These are phyloP conservation scores for Linderniella brevidens DNA, from an alignment of 257 asterid genomes.

Conservation along the genomic window DNA sequence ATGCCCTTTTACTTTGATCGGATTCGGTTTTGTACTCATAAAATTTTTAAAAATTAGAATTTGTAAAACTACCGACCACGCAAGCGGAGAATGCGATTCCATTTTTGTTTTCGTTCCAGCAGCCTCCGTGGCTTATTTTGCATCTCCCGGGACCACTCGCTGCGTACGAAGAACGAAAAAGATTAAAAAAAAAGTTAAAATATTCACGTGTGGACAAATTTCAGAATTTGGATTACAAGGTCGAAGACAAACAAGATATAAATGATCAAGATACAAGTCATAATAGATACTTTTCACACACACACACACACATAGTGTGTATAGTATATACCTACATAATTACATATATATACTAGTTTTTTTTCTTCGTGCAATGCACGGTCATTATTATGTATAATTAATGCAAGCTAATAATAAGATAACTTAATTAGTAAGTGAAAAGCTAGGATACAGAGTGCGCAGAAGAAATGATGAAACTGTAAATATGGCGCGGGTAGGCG, in stretches of 20 bases:
- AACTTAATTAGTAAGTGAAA: no score
- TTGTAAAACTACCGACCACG: conserved; percentile 28
- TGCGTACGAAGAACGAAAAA: conserved; percentile 11
- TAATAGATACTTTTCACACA: neutral
- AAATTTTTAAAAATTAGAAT: neutral
- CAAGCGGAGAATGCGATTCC: conserved; percentile 58
- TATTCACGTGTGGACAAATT: neutral
- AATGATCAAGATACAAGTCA: neutral
- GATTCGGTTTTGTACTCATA: neutral
- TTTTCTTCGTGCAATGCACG: no score
- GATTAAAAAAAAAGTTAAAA: neutral
- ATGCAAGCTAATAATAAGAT: no score
- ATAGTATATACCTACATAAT: no score
- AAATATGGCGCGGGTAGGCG: no score
- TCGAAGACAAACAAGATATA: neutral
- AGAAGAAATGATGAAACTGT: no score
- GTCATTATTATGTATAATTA: no score
- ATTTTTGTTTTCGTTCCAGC: conserved; percentile 49
- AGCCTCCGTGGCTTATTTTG: conserved; percentile 56
- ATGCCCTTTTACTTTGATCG: neutral
- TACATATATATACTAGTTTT: no score
- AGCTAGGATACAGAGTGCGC: no score
- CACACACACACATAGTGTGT: no score
- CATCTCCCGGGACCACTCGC: conserved; percentile 42
- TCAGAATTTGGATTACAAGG: neutral